A percentile compares a stretch with the other conserved stretches of the same genome.
Evolutionary conservation across 805 yeast genomes (phyloP).

Genomic region (Grigorovia jiainica): DNA sequence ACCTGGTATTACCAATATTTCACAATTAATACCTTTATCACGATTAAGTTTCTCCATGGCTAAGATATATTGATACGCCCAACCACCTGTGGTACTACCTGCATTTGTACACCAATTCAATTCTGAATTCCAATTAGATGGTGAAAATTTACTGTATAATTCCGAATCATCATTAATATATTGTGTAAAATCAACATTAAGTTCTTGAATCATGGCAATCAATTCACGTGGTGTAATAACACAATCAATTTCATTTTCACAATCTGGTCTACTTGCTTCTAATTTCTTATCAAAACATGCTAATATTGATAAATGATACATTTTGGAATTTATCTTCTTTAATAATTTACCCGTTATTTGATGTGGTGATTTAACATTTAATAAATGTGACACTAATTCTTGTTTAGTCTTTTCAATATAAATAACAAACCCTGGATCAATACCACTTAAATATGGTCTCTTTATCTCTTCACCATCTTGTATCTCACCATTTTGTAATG

Average conservation of each 20-base stretch:
- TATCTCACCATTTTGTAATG: neutral
- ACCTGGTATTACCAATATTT: constrained; percentile 43
- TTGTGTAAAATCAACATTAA: constrained; percentile 31
- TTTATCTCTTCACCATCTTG: constrained; percentile 2
- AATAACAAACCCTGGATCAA: constrained; percentile 95
- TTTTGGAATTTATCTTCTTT: constrained; percentile 35
- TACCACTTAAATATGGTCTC: constrained; percentile 54
- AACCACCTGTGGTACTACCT: constrained; percentile 89
- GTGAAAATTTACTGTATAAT: constrained; percentile 10
- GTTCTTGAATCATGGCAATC: constrained; percentile 47
- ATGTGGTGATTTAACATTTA: constrained; percentile 81
- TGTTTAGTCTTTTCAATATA: constrained; percentile 96
- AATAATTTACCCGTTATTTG: constrained; percentile 80
- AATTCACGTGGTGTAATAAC: constrained; percentile 88
- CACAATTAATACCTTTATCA: constrained; percentile 15
- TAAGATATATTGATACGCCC: constrained; percentile 58
- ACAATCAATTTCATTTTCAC: constrained; percentile 73
- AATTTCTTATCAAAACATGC: constrained; percentile 96
- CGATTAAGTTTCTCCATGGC: constrained; percentile 21
- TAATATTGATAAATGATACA: constrained; percentile 84
- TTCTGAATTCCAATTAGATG: constrained; percentile 28
- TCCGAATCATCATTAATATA: constrained; percentile 4
- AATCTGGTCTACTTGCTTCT: constrained; percentile 84
- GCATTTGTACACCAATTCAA: constrained; percentile 63
- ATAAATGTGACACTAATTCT: constrained; percentile 57